Evolutionary conservation across 192 early-diverging fungal species (phyloP).

Genomic region (Backusella mclennaniae): DNA sequence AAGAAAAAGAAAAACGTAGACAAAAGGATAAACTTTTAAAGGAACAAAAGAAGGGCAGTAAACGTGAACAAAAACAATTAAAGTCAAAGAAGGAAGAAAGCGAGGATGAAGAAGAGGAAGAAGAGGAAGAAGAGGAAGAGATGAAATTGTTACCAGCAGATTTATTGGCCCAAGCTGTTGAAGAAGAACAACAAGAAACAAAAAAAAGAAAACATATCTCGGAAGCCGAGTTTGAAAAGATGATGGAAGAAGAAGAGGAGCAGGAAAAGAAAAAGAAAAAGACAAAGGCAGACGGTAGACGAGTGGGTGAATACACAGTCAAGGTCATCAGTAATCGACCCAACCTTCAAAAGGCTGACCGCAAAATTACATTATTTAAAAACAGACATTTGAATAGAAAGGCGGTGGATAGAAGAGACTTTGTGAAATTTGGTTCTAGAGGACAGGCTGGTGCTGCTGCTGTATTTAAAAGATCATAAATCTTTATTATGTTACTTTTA

Average conservation of each 20-base stretch:
- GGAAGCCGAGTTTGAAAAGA: constrained; percentile 33
- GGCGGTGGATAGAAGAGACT: constrained; percentile 25
- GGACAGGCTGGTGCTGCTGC: constrained; percentile 22
- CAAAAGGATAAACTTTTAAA: constrained; percentile 33
- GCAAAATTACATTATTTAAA: constrained; percentile 14
- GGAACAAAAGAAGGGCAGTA: constrained; percentile 34
- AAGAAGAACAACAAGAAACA: constrained; percentile 22
- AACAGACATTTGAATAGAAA: constrained; percentile 20
- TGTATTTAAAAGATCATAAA: constrained; percentile 11
- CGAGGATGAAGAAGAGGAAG: not conserved
- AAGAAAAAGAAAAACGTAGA: constrained; percentile 38
- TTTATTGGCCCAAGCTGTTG: constrained; percentile 18
- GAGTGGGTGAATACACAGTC: constrained; percentile 37
- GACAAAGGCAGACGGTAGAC: constrained; percentile 15
- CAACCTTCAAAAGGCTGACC: constrained; percentile 8
- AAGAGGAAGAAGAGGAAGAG: constrained; percentile 1
- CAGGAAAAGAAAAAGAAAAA: constrained; percentile 10
- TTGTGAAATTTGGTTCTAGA: constrained; percentile 17
- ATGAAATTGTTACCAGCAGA: constrained; percentile 19
- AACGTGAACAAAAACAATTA: constrained; percentile 15
- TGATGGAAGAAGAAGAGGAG: constrained; percentile 18
- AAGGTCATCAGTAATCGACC: constrained; percentile 32
- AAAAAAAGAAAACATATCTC: constrained; percentile 34
- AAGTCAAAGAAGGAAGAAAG: not conserved
- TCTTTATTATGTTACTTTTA: not conserved